Conservation (phyloP, 2,329 filamentous ascomycete species). For the Monilinia fructigena region DNA sequence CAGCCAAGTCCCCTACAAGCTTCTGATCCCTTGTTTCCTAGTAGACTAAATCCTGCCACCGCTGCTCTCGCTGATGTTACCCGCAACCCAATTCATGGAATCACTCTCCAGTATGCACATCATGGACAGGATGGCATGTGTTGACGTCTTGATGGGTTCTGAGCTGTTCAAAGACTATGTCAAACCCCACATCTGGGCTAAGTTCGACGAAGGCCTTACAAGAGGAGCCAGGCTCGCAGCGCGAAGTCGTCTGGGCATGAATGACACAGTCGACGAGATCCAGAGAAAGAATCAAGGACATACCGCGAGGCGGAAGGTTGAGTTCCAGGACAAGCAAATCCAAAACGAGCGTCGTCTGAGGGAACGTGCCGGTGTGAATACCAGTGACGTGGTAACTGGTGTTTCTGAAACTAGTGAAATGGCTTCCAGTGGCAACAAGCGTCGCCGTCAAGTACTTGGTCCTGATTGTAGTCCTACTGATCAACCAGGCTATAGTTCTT, state of each 20-base stretch:
- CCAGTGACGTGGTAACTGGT: background rate
- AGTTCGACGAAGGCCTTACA: background rate
- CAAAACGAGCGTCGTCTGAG: background rate
- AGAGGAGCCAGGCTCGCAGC: background rate
- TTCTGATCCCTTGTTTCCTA: background rate
- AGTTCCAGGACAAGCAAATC: constrained; percentile 1
- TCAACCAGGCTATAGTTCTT: background rate
- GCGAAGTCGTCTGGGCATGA: background rate
- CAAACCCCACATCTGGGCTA: background rate
- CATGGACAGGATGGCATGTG: background rate
- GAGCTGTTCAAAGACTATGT: background rate
- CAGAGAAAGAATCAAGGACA: background rate
- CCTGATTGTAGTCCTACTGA: background rate
- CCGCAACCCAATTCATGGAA: constrained; percentile 10
- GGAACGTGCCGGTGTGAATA: background rate
- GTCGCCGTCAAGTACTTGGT: background rate
- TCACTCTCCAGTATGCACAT: background rate
- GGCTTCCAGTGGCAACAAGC: background rate
- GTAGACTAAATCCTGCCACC: background rate
- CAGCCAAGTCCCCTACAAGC: background rate
- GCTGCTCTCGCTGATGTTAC: background rate
- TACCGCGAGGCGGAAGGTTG: background rate
- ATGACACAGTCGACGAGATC: background rate
- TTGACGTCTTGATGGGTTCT: constrained; percentile 6
- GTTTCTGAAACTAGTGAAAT: background rate